These are phyloP conservation scores for Opeltia flavorubescens DNA, from an alignment of 495 filamentous ascomycete genomes.

Conservation along the genomic window DNA sequence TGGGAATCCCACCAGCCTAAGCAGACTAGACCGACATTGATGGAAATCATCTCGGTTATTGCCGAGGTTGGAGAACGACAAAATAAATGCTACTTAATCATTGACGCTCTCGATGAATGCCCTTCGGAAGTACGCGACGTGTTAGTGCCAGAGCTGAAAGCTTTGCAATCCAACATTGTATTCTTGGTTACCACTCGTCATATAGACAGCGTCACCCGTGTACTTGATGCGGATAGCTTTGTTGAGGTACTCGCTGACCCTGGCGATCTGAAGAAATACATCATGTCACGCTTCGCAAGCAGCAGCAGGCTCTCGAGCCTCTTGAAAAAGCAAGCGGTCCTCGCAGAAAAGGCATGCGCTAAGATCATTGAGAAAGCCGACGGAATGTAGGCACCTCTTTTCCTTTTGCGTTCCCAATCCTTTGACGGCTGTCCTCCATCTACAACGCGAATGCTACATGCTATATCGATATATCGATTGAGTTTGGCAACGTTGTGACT, in stretches of 20 bases:
- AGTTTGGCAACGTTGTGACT: neutral
- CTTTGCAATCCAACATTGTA: neutral
- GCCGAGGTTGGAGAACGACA: neutral
- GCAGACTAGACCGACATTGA: neutral
- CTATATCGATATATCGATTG: neutral
- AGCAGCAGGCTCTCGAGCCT: neutral
- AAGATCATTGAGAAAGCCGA: neutral
- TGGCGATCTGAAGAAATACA: slow-evolving; percentile 23
- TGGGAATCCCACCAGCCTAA: neutral
- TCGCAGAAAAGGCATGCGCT: neutral
- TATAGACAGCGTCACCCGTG: slow-evolving; percentile 19
- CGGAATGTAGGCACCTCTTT: neutral
- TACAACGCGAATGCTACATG: neutral
- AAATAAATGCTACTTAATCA: slow-evolving; percentile 11
- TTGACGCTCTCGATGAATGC: slow-evolving; percentile 36
- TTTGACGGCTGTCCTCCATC: neutral
- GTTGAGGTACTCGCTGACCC: slow-evolving; percentile 27
- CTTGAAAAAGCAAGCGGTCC: slow-evolving; percentile 4
- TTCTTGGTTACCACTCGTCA: slow-evolving; percentile 6
- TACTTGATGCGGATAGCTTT: slow-evolving; percentile 11
- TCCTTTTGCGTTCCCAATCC: neutral
- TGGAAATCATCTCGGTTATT: slow-evolving; percentile 2
- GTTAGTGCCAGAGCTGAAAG: neutral
- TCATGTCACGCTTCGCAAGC: neutral
- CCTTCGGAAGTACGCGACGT: neutral